Evolutionary conservation across 192 early-diverging fungal genomes (phyloP).

Genomic region (Umbelopsis sp.): DNA sequence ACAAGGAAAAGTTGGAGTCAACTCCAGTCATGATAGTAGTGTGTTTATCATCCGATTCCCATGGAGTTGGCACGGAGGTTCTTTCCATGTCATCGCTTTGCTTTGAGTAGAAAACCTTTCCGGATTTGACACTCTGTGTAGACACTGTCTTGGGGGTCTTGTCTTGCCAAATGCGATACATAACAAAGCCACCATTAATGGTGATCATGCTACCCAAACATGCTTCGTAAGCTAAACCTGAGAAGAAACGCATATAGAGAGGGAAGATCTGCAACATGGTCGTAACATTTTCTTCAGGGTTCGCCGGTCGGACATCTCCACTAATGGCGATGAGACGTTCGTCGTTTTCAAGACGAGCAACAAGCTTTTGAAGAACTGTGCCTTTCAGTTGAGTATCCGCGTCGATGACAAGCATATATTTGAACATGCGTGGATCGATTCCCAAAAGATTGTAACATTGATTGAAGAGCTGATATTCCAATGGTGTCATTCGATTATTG

Average conservation of each 20-base stretch:
- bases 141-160: constrained; percentile 40
- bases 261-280: constrained; percentile 73
- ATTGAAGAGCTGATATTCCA: constrained; percentile 71
- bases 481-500: constrained; percentile 62
- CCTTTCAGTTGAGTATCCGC: constrained; percentile 67
- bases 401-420: constrained; percentile 67
- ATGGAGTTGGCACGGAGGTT: background rate
- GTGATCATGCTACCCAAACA: constrained; percentile 65
- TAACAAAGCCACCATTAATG: constrained; percentile 66
- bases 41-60: background rate
- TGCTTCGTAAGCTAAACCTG: constrained; percentile 65
- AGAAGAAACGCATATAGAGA: constrained; percentile 64
- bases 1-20: constrained; percentile 20
- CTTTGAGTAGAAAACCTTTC: background rate
- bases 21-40: constrained; percentile 3
- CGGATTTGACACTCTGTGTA: background rate
- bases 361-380: constrained; percentile 52
- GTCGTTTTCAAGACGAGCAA: constrained; percentile 57
- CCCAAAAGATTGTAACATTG: constrained; percentile 63
- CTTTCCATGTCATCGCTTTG: background rate
- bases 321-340: constrained; percentile 62
- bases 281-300: constrained; percentile 62
- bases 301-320: constrained; percentile 67
- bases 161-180: constrained; percentile 69
- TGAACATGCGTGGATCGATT: constrained; percentile 64